These are phyloP conservation scores for Boletus rubropictus DNA, from an alignment of 768 basidiomycete genomes.

Conservation along the genomic window DNA sequence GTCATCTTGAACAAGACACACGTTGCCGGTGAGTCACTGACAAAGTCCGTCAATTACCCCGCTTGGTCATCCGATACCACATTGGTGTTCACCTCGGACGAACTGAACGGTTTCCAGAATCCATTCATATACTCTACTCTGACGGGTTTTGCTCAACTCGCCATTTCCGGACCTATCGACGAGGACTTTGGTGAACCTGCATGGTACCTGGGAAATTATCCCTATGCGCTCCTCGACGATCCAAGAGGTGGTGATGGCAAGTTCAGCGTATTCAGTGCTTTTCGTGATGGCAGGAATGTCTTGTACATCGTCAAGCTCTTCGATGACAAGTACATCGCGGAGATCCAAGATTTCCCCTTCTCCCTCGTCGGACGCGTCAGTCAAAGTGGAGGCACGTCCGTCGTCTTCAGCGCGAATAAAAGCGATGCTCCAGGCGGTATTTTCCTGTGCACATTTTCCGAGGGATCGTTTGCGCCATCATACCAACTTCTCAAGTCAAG, in stretches of 20 bases:
- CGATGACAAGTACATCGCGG: conserved; percentile 19
- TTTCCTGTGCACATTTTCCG: conserved; percentile 26
- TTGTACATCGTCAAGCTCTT: conserved; percentile 31
- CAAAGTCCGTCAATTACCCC: conserved; percentile 55
- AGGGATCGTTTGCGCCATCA: conserved; percentile 19
- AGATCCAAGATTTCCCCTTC: conserved; percentile 32
- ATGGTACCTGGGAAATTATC: conserved; percentile 49
- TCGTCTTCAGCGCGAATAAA: conserved; percentile 33
- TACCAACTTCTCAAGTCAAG: conserved; percentile 22
- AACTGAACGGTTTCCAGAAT: conserved; percentile 56
- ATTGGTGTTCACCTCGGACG: conserved; percentile 61
- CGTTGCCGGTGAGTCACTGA: conserved; percentile 48
- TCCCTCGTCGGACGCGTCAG: conserved; percentile 25
- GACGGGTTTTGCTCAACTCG: conserved; percentile 26
- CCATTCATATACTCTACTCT: conserved; percentile 50
- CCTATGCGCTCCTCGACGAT: conserved; percentile 42
- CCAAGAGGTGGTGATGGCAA: conserved; percentile 16
- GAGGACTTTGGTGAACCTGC: conserved; percentile 55
- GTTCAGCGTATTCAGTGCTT: conserved; percentile 27
- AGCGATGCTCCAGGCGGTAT: conserved; percentile 29
- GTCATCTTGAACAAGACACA: conserved; percentile 35
- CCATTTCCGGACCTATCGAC: conserved; percentile 35
- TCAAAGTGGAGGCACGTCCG: conserved; percentile 15
- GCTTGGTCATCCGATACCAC: conserved; percentile 51
- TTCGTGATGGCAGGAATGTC: conserved; percentile 31